phyloP scores from a whole-genome alignment of 371 early-diverging fungal genomes.

The Rhizopus stolonifer region DNA sequence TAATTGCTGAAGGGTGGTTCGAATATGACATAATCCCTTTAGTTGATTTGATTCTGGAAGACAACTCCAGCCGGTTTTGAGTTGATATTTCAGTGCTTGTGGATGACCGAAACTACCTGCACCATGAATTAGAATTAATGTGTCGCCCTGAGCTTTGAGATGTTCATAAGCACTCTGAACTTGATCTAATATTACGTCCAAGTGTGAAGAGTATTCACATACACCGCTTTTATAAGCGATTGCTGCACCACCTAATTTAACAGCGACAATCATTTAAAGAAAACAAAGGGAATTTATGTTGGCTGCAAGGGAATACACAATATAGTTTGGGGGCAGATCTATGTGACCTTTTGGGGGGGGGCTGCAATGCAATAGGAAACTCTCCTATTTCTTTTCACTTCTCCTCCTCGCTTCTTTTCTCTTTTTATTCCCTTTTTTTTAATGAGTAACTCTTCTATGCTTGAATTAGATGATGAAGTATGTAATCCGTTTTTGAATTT shows the following conservation, averaged over 20 bases:
- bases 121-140: conserved; percentile 44
- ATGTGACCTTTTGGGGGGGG: too few relatives aligned
- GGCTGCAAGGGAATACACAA: too few relatives aligned
- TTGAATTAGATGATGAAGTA: conserved; percentile 11
- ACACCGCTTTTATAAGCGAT: conserved; percentile 41
- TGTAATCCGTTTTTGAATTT: conserved; percentile 24
- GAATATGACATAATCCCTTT: conserved; percentile 33
- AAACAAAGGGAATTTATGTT: not conserved
- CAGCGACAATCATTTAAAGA: conserved; percentile 27
- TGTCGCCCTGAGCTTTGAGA: conserved; percentile 21
- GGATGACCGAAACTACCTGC: conserved; percentile 57
- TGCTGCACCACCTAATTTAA: conserved; percentile 52
- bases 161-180: conserved; percentile 24
- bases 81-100: conserved; percentile 34
- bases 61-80: conserved; percentile 35
- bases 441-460: not conserved
- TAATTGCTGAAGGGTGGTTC: conserved; percentile 27
- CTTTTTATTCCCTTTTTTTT: not conserved
- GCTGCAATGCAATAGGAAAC: too few relatives aligned
- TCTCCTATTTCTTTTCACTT: not conserved
- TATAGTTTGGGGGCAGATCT: too few relatives aligned
- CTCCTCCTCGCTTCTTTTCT: not conserved
- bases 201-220: conserved; percentile 26
- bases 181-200: conserved; percentile 25
- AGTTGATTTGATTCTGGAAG: conserved; percentile 8